phyloP scores from a whole-genome alignment of 371 early-diverging fungal species.

The Thermomucor indicae-seudaticae region DNA sequence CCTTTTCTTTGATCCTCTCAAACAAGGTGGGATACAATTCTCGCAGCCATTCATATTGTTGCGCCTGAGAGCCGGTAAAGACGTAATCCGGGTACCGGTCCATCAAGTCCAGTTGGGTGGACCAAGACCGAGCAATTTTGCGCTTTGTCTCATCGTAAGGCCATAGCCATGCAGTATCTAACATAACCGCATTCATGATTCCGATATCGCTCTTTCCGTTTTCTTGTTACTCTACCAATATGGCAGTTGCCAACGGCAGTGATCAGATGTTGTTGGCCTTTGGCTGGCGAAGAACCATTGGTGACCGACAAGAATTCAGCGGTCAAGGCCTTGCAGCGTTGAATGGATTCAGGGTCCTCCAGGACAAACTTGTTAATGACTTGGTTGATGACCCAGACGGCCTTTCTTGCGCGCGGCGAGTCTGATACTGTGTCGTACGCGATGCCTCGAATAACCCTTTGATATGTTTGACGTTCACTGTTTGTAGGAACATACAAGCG shows the following conservation, averaged over 20 bases:
- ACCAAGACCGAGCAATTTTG: slow-evolving; percentile 91
- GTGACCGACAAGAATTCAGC: slow-evolving; percentile 57
- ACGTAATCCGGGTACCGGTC: slow-evolving; percentile 83
- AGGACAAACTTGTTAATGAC: slow-evolving; percentile 72
- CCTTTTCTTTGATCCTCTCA: slow-evolving; percentile 65
- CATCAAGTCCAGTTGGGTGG: slow-evolving; percentile 83
- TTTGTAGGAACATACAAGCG: too few relatives aligned
- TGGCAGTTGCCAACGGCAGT: slow-evolving; percentile 88
- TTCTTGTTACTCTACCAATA: slow-evolving; percentile 58
- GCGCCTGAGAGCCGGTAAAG: slow-evolving; percentile 93
- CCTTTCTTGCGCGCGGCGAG: slow-evolving; percentile 58
- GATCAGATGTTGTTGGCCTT: slow-evolving; percentile 55
- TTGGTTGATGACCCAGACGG: slow-evolving; percentile 74
- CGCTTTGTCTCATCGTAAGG: slow-evolving; percentile 95
- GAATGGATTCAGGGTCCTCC: slow-evolving; percentile 51
- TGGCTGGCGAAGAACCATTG: slow-evolving; percentile 45
- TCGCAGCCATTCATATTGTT: slow-evolving; percentile 93
- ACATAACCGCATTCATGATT: background rate
- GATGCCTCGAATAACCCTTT: slow-evolving; percentile 71
- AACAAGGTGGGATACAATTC: slow-evolving; percentile 83
- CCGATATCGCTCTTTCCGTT: background rate
- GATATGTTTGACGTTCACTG: slow-evolving; percentile 6
- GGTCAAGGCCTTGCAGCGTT: slow-evolving; percentile 53
- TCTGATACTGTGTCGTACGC: slow-evolving; percentile 69
- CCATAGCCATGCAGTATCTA: slow-evolving; percentile 84